phyloP scores from a whole-genome alignment of 2,329 filamentous ascomycete species.

The Cryoendolithus antarcticus region DNA sequence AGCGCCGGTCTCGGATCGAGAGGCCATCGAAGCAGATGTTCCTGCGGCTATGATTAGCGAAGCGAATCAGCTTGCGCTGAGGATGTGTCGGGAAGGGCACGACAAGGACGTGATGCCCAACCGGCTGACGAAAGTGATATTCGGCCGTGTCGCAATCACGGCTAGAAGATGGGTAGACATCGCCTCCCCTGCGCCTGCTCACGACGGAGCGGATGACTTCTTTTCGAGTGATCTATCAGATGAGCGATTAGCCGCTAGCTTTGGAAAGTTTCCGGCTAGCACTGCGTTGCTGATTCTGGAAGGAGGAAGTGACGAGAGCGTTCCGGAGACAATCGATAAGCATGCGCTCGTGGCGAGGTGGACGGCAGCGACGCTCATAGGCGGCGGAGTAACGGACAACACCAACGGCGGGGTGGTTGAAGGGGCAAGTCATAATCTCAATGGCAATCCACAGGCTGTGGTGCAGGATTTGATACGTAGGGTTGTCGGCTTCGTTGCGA shows the following conservation, averaged over 20 bases:
- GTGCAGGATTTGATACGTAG: slow-evolving; percentile 38
- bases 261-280: slow-evolving; percentile 43
- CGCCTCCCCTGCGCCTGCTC: slow-evolving; percentile 40
- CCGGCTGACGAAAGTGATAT: slow-evolving; percentile 18
- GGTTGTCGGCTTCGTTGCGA: slow-evolving; percentile 37
- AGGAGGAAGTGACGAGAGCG: slow-evolving; percentile 53
- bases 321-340: slow-evolving; percentile 48
- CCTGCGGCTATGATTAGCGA: slow-evolving; percentile 31
- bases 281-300: slow-evolving; percentile 52
- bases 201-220: slow-evolving; percentile 67
- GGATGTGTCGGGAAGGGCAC: slow-evolving; percentile 44
- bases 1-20: slow-evolving; percentile 66
- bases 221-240: slow-evolving; percentile 69
- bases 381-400: slow-evolving; percentile 37
- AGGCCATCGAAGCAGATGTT: slow-evolving; percentile 43
- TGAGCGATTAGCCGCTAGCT: slow-evolving; percentile 47
- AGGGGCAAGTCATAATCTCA: slow-evolving; percentile 40
- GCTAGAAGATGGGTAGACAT: slow-evolving; percentile 48
- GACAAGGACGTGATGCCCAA: slow-evolving; percentile 43
- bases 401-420: slow-evolving; percentile 36
- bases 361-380: slow-evolving; percentile 31
- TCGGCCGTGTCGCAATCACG: slow-evolving; percentile 33
- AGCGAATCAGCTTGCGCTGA: slow-evolving; percentile 33
- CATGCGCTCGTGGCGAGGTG: slow-evolving; percentile 46
- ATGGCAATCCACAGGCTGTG: slow-evolving; percentile 33